Evolutionary conservation across 2,329 filamentous ascomycete species (phyloP).

Genomic region (Colletotrichum simmondsii): DNA sequence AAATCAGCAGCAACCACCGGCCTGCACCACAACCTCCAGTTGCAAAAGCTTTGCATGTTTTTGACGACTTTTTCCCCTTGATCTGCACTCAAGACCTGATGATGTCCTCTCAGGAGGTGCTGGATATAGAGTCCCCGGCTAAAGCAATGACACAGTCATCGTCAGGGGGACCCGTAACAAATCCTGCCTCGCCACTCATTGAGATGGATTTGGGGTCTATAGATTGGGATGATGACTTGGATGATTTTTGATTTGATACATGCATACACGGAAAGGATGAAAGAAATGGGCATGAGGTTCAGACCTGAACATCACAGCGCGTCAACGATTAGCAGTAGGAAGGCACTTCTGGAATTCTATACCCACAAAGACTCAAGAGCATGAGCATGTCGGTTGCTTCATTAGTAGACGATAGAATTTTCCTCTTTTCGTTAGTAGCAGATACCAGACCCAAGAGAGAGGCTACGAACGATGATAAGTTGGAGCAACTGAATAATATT

Average conservation of each 20-base stretch:
- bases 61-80: slow-evolving; percentile 41
- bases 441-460: neutral
- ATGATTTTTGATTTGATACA: slow-evolving; percentile 29
- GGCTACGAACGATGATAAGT: neutral
- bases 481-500: neutral
- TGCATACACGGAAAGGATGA: neutral
- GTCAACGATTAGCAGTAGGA: neutral
- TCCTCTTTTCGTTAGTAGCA: neutral
- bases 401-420: neutral
- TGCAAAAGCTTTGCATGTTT: neutral
- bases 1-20: slow-evolving; percentile 6
- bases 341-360: slow-evolving; percentile 2
- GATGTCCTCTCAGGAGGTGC: slow-evolving; percentile 59
- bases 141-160: slow-evolving; percentile 9
- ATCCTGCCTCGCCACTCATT: neutral
- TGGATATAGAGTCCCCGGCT: slow-evolving; percentile 49
- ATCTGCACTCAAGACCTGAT: slow-evolving; percentile 58
- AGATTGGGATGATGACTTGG: slow-evolving; percentile 32
- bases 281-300: neutral
- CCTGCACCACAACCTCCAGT: neutral
- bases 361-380: neutral
- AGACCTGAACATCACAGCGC: neutral
- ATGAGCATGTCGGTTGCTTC: neutral
- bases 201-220: slow-evolving; percentile 28
- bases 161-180: neutral